Evolutionary conservation across 495 filamentous ascomycete genomes (phyloP).

Genomic region (Eremomyces bilateralis): DNA sequence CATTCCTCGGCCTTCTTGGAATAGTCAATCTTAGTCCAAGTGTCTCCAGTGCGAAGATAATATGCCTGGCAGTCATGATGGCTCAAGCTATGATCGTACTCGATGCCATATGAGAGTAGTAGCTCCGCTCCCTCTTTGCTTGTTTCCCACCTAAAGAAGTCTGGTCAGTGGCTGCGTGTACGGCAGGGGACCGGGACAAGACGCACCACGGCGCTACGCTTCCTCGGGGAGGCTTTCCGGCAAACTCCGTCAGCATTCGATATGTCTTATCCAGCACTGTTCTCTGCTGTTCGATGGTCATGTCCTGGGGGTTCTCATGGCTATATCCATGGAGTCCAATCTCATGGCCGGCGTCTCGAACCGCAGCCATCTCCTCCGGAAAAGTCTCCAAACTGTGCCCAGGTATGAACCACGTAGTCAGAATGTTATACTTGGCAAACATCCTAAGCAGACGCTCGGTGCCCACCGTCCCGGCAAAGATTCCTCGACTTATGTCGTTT

Average conservation of each 20-base stretch:
- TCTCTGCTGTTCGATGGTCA: conserved; percentile 53
- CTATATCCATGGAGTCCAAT: conserved; percentile 42
- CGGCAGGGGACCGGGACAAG: no score
- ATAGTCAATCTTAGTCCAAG: conserved; percentile 29
- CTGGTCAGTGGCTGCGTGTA: no score
- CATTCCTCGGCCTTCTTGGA: conserved; percentile 27
- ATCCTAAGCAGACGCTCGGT: conserved; percentile 50
- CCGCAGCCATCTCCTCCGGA: conserved; percentile 48
- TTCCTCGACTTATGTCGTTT: conserved; percentile 44
- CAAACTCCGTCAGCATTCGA: conserved; percentile 48
- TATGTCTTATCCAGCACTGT: conserved; percentile 61
- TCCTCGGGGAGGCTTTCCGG: conserved; percentile 49
- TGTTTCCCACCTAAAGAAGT: no score
- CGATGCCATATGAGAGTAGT: conserved; percentile 20
- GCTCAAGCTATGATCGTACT: conserved; percentile 21
- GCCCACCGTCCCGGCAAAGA: conserved; percentile 54
- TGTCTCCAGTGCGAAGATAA: conserved; percentile 26
- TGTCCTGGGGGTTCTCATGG: conserved; percentile 53
- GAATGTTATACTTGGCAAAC: conserved; percentile 62
- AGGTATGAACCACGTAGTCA: conserved; percentile 66
- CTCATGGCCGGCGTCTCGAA: conserved; percentile 58
- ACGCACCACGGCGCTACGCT: conserved; percentile 32
- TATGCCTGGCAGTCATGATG: conserved; percentile 31
- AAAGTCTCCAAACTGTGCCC: conserved; percentile 63
- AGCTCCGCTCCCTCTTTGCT: conserved; percentile 29